Percentiles rank a stretch among this genome's conserved stretches.
Conservation (phyloP, 306 rosid genomes). For the Vachellia collinsii region DNA sequence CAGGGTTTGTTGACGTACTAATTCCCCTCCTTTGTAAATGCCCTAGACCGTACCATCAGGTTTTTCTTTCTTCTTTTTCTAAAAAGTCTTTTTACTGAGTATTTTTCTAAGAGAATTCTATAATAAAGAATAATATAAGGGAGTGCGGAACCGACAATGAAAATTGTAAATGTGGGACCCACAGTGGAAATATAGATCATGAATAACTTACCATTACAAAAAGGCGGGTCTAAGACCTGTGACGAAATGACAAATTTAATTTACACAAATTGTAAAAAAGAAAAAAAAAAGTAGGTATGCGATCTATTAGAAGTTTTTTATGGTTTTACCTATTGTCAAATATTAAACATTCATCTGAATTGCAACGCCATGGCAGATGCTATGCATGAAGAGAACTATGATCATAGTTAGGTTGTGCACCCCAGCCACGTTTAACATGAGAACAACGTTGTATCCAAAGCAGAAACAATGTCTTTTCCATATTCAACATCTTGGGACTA, state of each 20-base stretch:
- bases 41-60: neutral
- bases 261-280: too few species aligned
- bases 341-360: neutral
- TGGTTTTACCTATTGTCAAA: neutral
- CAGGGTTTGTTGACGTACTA: neutral
- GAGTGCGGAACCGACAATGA: too few species aligned
- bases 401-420: conserved; percentile 29
- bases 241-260: too few species aligned
- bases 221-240: too few species aligned
- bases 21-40: neutral
- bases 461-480: conserved; percentile 26
- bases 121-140: too few species aligned
- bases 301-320: too few species aligned
- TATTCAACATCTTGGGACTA: conserved; percentile 2
- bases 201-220: too few species aligned
- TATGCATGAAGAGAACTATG: neutral
- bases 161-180: neutral
- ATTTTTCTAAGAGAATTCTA: too few species aligned
- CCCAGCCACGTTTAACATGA: neutral
- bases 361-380: conserved; percentile 11
- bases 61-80: neutral
- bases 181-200: neutral
- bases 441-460: neutral
- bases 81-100: neutral
- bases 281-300: too few species aligned